Evolutionary conservation across 495 filamentous ascomycete species (phyloP), one percentile per base, ranked within the genome.

Genomic region (Xylaria longipes): DNA sequence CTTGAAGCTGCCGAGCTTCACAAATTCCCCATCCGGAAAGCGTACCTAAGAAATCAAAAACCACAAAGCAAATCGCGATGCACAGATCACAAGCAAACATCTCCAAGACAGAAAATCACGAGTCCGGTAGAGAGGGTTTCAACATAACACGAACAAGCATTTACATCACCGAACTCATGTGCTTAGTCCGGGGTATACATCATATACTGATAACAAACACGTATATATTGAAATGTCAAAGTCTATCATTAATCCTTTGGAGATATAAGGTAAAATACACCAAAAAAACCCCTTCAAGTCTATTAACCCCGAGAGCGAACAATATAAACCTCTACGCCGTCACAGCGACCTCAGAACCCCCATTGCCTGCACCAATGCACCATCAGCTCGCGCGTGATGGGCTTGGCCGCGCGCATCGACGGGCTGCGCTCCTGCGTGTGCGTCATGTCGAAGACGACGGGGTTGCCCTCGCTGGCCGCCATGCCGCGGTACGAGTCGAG

Each of bases 341-440:
- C 0, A 20, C 8, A 12, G 0, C 64, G 5, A 15, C 15, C 45
- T 70, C 35, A 70, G 71, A 80, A 85, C 0, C 69, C 72, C 86
- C 85, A 88, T 70, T 88, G 85, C 60, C 74, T 70, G 65, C 87
- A 80, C 86, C 87, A 89, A 41, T 80, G 78, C 57, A 72, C 75
- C 82, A 88, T 85, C 77, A 86, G 71, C 17, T 79, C 79, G 2
- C 70, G 72, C 11, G 79, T 84, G 14, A 88, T 77, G 0, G 81
- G 69, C 17, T 77, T 70, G 66, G 82, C 76, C 11, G 76, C 64
- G 31, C 70, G 72, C 78, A 87, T 81, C 3, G 84, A 82, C 56
- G 74, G 68, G 60, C 80, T 82, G 22, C 76, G 75, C 33, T 70
- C 64, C 33, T 67, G 75, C 0, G 81, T 85, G 31, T 73, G 76